Base-by-base conservation (phyloP, 768 basidiomycete species). In the Suillus decipiens region DNA sequence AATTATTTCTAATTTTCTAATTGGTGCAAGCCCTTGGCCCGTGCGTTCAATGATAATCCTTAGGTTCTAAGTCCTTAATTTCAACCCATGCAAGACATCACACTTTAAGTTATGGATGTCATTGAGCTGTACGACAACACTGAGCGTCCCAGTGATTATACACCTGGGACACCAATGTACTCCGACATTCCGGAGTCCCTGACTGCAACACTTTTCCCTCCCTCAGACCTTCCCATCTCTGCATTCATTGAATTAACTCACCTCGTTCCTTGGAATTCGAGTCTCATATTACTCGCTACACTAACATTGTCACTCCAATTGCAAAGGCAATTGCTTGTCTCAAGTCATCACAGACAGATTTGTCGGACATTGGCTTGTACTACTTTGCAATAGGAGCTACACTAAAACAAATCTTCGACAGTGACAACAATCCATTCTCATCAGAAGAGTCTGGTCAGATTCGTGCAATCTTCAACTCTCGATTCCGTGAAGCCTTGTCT, bases 151-250 rank as follows among this genome's bases (percentile, higher is more conserved):
- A 9, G 42, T 42, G 42, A 42, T 17, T 42, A 42, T 42, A 42
- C 17, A 19, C 9, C 42, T 42, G 41, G 41, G 41, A 42, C 17
- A 42, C 41, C 17, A 8, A 45, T 45, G 45, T 45, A 45, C 45
- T 45, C 45, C n/a, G 15, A 41, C 41, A 45, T 45, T 45, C 45
- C 10, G 3, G 45, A 45, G n/a, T 45, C 9, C 10, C 45, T 45
- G 45, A 11, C 45, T 45, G 45, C n/a, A 45, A 22, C n/a, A 10
- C 11, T 45, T 22, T 45, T 45, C n/a, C 45, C 43, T n/a, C 19
- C 43, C 45, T 45, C n/a, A 45, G 45, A 45, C n/a, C 45, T 45
- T 45, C 45, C 45, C 45, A 45, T 45, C 45, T 22, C 45, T 11
- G n/a, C 45, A 45, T 45, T 22, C 45, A 12, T 45, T 2, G 4